Conservation (phyloP, 2,329 filamentous ascomycete species). For the Diaporthe nobilis region DNA sequence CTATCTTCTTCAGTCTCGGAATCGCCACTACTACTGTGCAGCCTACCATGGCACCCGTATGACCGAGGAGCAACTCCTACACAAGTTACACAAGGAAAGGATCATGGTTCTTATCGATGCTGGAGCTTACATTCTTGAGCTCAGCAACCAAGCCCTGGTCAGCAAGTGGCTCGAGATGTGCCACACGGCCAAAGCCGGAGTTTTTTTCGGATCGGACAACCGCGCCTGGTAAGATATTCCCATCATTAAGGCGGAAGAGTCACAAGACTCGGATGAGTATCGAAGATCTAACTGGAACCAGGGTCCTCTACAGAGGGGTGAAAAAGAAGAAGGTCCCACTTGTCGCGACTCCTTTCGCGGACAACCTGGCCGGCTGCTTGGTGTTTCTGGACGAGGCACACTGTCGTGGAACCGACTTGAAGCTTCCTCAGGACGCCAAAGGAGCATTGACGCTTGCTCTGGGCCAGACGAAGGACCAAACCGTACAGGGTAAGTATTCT, state of each 20-base stretch:
- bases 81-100: slow-evolving; percentile 49
- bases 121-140: slow-evolving; percentile 75
- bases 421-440: slow-evolving; percentile 60
- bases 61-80: slow-evolving; percentile 61
- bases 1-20: slow-evolving; percentile 68
- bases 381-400: slow-evolving; percentile 75
- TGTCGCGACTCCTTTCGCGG: slow-evolving; percentile 66
- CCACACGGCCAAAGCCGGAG: slow-evolving; percentile 58
- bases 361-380: slow-evolving; percentile 65
- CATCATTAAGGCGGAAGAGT: too few species aligned
- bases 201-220: slow-evolving; percentile 67
- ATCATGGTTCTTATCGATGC: slow-evolving; percentile 74
- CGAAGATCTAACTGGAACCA: neutral
- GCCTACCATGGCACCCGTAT: slow-evolving; percentile 52
- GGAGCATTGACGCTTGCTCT: slow-evolving; percentile 71
- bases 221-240: slow-evolving; percentile 50
- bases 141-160: slow-evolving; percentile 66
- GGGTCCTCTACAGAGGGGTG: slow-evolving; percentile 56
- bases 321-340: slow-evolving; percentile 57
- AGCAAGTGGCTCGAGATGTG: slow-evolving; percentile 61
- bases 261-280: too few species aligned
- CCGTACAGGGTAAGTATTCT: slow-evolving; percentile 66
- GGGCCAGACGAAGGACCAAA: slow-evolving; percentile 71
- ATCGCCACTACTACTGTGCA: slow-evolving; percentile 59
- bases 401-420: slow-evolving; percentile 72